phyloP scores from a whole-genome alignment of 1,139 yeast genomes.

The Chernovozyma aurita region DNA sequence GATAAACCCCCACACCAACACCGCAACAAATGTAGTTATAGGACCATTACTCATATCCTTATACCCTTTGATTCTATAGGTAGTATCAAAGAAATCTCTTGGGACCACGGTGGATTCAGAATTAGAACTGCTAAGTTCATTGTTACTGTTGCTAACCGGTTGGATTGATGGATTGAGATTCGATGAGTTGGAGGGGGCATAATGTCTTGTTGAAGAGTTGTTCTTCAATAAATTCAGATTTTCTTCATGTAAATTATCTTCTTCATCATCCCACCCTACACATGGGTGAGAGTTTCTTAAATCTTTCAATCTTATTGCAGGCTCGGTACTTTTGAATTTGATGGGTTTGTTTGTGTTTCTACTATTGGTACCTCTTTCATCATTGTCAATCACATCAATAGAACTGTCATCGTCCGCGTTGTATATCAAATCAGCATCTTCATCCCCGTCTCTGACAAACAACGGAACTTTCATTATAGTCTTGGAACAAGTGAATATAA shows the following conservation, averaged over 20 bases:
- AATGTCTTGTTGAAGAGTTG: no score
- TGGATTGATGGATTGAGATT: neutral
- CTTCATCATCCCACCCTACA: slow-evolving; percentile 37
- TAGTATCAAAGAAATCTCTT: slow-evolving; percentile 8
- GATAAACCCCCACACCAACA: slow-evolving; percentile 49
- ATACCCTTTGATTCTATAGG: slow-evolving; percentile 28
- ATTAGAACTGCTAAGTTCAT: neutral
- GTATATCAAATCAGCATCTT: slow-evolving; percentile 16
- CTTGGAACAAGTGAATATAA: slow-evolving; percentile 75
- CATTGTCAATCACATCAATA: slow-evolving; percentile 1
- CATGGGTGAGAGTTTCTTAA: slow-evolving; percentile 43
- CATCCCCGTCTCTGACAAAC: slow-evolving; percentile 31
- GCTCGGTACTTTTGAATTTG: slow-evolving; percentile 31
- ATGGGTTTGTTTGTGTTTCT: slow-evolving; percentile 1
- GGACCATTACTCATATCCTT: slow-evolving; percentile 55
- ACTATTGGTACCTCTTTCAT: neutral
- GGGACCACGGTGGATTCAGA: neutral
- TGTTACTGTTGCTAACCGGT: no score
- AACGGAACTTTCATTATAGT: slow-evolving; percentile 71
- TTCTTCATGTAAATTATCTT: slow-evolving; percentile 17
- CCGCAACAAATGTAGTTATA: slow-evolving; percentile 37
- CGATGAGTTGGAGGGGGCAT: neutral
- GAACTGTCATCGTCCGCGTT: slow-evolving; percentile 5
- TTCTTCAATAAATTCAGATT: no score
- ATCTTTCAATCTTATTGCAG: slow-evolving; percentile 42